Evolutionary conservation across 495 filamentous ascomycete species (phyloP), one percentile per base, ranked within the genome.

Genomic region (Penicillium salamii): DNA sequence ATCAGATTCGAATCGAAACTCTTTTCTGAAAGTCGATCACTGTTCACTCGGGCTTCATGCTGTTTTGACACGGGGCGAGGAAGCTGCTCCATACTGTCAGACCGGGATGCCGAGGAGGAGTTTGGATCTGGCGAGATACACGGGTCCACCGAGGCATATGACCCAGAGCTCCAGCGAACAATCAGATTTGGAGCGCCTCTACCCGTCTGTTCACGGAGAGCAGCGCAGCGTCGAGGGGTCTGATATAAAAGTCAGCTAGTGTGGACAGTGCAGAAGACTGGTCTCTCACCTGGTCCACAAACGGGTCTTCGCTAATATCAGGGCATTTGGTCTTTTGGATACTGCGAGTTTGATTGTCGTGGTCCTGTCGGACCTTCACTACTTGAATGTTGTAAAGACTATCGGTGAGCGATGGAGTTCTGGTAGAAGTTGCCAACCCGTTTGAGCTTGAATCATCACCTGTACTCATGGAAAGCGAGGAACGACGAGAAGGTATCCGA

Each of bases 101-200:
- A n/a, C n/a, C n/a, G n/a, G n/a, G 42, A 52, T 13, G 8, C 20
- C n/a, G 17, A 40, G n/a, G 20, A 26, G 3, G 23, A 26, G 8
- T 26, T 18, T 18, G 44, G 21, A 6, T 29, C 26, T 9, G 52
- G 46, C 8, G 43, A 26, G 5, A 44, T 14, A 35, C 23, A 31
- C 23, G 46, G 42, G 5, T 34, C 36, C 9, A 42, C 7, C 35
- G 38, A 33, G 12, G 38, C 34, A 45, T 46, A 62, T 20, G 61
- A 65, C 17, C 59, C 61, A 9, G 61, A 62, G 38, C 61, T 65
- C 58, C 59, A 65, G 19, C 61, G 58, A 14, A 58, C 43, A 15
- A 57, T 26, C 8, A 57, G 23, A 31, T 32, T 49, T 32, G 54
- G 54, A 4, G 45, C 38, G 29, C 24, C 42, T 19, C 7, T 13